Conservation (phyloP, 768 basidiomycete genomes). For the Leccinum subgranulosum region DNA sequence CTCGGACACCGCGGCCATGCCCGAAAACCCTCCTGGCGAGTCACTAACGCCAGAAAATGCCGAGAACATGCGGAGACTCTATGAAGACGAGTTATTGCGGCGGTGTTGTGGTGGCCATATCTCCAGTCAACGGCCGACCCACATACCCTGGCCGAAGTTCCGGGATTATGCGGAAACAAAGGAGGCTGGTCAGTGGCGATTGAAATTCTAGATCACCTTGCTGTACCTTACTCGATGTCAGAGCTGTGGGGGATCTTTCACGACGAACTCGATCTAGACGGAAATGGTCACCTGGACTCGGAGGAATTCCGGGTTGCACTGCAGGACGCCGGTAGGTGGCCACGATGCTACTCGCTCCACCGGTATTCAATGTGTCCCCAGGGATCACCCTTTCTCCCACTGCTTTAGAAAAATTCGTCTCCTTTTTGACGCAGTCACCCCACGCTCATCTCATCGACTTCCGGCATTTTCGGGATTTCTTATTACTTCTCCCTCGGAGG, state of each 20-base stretch:
- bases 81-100: conserved; percentile 72
- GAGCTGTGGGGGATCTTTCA: conserved; percentile 93
- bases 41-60: conserved; percentile 52
- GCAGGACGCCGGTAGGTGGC: conserved; percentile 59
- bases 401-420: conserved; percentile 80
- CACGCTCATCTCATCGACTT: conserved; percentile 73
- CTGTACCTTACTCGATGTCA: conserved; percentile 29
- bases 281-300: conserved; percentile 78
- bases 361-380: conserved; percentile 31
- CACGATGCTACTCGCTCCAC: conserved; percentile 20
- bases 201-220: conserved; percentile 10
- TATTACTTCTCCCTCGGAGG: conserved; percentile 80
- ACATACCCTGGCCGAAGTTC: conserved; percentile 71
- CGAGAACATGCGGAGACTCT: conserved; percentile 61
- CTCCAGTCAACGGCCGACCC: conserved; percentile 38
- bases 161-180: conserved; percentile 73
- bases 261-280: conserved; percentile 85
- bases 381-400: conserved; percentile 68
- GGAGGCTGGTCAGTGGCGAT: conserved; percentile 62
- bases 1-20: conserved; percentile 21
- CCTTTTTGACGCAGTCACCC: conserved; percentile 68
- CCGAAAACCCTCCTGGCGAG: conserved; percentile 14
- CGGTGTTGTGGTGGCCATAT: conserved; percentile 43
- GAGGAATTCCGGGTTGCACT: conserved; percentile 61
- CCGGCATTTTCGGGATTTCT: conserved; percentile 84